Base-by-base conservation (phyloP, 306 rosid species). In the Vigna unguiculata region DNA sequence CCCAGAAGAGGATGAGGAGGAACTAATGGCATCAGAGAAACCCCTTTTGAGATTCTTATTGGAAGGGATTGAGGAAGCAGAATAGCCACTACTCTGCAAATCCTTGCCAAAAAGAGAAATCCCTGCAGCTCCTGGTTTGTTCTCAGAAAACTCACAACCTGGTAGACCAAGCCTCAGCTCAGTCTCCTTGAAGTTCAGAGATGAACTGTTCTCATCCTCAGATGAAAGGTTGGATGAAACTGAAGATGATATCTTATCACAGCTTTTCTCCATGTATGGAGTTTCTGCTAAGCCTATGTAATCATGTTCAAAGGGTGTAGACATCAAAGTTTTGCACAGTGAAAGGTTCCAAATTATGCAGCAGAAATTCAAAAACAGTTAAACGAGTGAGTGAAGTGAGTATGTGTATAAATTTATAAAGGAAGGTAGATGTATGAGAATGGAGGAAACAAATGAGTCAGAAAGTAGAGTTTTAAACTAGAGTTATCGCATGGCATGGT, bases 31-130 rank as follows among this genome's bases (percentile, higher is more conserved):
- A 65, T 40, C 52, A 40, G 71, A 41, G 71, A 65, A 65, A 30
- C 71, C 71, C 71, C 71, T 65, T 52, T 65, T 65, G 15, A 40
- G 71, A 19, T 41, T 65, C 71, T 65, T n/a, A n/a, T n/a, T 65
- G 11, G 28, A 64, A 61, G 67, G 67, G 2, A 14, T 16, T 30
- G 67, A 28, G 17, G 67, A 63, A 63, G 70, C 70, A 63, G 30
- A 36, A 63, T 38, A 63, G 49, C 49, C 70, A 38, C 9, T 61
- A 32, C 41, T 65, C 71, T 65, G 51, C 52, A 65, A 65, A 65
- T 65, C 71, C 52, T 65, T 65, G 17, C 71, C 32, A 65, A 65
- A 65, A 20, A 65, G 71, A 65, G 71, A 40, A 34, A 65, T 12
- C 46, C 48, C 69, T 14, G 13, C 13, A n/a, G 68, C 40, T 11